Evolutionary conservation across 805 yeast species (phyloP), one percentile per base, ranked within the genome.

Genomic region (Hagleromyces aurorensis): DNA sequence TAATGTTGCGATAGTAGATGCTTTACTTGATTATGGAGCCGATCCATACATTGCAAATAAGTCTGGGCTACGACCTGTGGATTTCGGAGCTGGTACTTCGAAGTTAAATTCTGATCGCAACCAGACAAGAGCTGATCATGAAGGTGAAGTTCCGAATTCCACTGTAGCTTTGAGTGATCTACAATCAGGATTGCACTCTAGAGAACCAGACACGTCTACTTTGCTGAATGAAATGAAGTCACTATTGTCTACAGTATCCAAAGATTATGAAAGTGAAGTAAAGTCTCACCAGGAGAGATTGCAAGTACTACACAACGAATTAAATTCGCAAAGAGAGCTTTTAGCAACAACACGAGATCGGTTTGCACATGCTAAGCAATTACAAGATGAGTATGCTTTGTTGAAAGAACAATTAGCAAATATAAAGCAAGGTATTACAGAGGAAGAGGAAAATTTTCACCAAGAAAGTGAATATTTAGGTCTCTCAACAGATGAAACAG

Each of bases 1-100:
- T 6, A 81, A 83, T 52, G 72, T 75, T 26, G 75, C 80, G 25
- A 70, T 91, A 33, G 87, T 81, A 7, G 84, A 81, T 39, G 83
- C 80, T 38, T 65, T 91, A 27, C 56, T 91, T 29, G 87, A 83
- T 39, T 80, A 83, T 33, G 96, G 96, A 20, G 96, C 96, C 1
- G 82, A 87, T 50, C 73, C 82, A 4, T 66, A 67, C 19, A 67
- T 84, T 27, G 72, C 84, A 4, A 91, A 91, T 52, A 79, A 82
- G 29, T 80, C 89, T 4, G 96, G 96, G 1, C 67, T 89, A 19
- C 73, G 81, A 37, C 94, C 97, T 3, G 59, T 67, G 9, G 97
- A 91, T 58, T 89, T 82, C 58, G 94, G 94, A 25, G 74, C 56
- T 16, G 51, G 50, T 29, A 45, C 48, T 21, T 37, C 51, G 18